A percentile compares a stretch with the other conserved stretches of the same genome.
Conservation (phyloP, 306 rosid genomes). For the Cercis canadensis region DNA sequence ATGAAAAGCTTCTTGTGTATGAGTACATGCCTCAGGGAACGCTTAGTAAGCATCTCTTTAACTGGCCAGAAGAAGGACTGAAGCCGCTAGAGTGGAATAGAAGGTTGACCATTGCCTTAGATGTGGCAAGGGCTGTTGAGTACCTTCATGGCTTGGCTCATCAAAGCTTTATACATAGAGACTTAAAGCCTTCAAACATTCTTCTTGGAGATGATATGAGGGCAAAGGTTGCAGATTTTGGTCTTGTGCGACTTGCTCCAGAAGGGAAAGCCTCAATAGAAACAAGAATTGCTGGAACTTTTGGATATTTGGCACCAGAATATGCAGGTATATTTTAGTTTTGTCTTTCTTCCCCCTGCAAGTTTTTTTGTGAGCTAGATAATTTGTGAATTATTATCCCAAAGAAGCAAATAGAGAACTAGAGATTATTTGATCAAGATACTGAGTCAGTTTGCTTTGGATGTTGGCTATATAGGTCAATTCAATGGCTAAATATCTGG, state of each 20-base stretch:
- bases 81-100: slow-evolving; percentile 78
- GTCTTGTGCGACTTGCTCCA: slow-evolving; percentile 93
- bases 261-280: slow-evolving; percentile 93
- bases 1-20: slow-evolving; percentile 84
- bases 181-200: slow-evolving; percentile 90
- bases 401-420: slow-evolving; percentile 1
- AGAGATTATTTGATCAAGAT: slow-evolving; percentile 1
- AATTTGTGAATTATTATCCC: slow-evolving; percentile 12
- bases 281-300: slow-evolving; percentile 90
- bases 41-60: slow-evolving; percentile 76
- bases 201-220: slow-evolving; percentile 98
- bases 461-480: neutral
- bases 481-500: slow-evolving; percentile 1
- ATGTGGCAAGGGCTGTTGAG: slow-evolving; percentile 93
- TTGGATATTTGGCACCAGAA: slow-evolving; percentile 93
- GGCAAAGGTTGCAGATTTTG: slow-evolving; percentile 92
- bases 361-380: neutral
- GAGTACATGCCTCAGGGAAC: slow-evolving; percentile 97
- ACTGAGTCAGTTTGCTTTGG: slow-evolving; percentile 7
- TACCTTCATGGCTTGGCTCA: slow-evolving; percentile 94
- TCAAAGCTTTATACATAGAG: slow-evolving; percentile 92
- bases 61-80: slow-evolving; percentile 86
- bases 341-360: neutral
- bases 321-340: slow-evolving; percentile 72
- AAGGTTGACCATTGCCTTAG: slow-evolving; percentile 79